Evolutionary conservation across 495 filamentous ascomycete species (phyloP).

Genomic region (Aspergillus conjunctus): DNA sequence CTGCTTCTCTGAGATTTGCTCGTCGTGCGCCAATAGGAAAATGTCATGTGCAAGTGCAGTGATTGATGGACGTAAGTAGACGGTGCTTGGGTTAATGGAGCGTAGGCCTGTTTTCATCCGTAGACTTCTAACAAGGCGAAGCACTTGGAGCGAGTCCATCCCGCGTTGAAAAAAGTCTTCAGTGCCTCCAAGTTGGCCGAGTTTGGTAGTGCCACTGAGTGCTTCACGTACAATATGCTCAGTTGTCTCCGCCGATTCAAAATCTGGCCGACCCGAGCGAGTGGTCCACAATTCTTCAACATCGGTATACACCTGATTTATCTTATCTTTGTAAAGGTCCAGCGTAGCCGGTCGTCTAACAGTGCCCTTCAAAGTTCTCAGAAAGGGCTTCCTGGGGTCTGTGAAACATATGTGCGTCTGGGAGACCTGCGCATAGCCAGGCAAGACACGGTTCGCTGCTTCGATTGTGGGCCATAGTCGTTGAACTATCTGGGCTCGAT

Average conservation of each 20-base stretch:
- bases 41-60: background rate
- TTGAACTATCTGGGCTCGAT: background rate
- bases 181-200: background rate
- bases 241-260: background rate
- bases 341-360: slow-evolving; percentile 5
- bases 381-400: background rate
- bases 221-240: background rate
- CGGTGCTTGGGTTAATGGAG: slow-evolving; percentile 1
- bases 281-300: slow-evolving; percentile 7
- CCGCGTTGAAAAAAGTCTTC: slow-evolving; percentile 12
- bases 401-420: slow-evolving; percentile 14
- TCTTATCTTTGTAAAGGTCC: slow-evolving; percentile 5
- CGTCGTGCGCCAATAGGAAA: background rate
- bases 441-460: slow-evolving; percentile 6
- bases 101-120: background rate
- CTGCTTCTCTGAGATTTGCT: background rate
- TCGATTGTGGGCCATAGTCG: slow-evolving; percentile 5
- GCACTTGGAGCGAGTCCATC: slow-evolving; percentile 17
- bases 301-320: slow-evolving; percentile 5
- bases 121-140: slow-evolving; percentile 9
- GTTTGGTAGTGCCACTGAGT: background rate
- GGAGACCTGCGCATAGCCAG: slow-evolving; percentile 8
- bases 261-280: background rate
- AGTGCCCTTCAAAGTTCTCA: slow-evolving; percentile 8
- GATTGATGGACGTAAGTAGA: slow-evolving; percentile 7